Conservation (phyloP, 352 stramenopile genomes). For the Pilasporangium apinafurcum region DNA sequence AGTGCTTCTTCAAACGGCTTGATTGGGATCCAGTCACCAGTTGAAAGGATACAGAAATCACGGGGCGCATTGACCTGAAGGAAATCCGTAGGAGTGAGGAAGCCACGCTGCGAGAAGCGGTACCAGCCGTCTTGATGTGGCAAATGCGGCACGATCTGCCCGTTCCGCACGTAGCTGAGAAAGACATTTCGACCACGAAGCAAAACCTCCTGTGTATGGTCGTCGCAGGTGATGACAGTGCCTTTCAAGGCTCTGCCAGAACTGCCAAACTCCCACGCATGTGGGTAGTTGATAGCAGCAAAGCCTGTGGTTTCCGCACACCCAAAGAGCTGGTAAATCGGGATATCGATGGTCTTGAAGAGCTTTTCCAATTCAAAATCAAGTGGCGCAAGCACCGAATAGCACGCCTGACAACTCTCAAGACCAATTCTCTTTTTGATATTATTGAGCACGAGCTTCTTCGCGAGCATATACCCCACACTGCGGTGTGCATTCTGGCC, state of each 20-base stretch:
- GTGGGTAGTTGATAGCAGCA: slow-evolving; percentile 60
- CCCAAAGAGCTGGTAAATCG: slow-evolving; percentile 76
- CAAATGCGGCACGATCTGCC: slow-evolving; percentile 11
- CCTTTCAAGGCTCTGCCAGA: slow-evolving; percentile 46
- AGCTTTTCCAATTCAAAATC: slow-evolving; percentile 77
- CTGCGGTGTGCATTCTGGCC: slow-evolving; percentile 37
- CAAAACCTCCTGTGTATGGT: slow-evolving; percentile 55
- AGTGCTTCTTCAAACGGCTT: slow-evolving; percentile 56
- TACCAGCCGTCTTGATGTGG: slow-evolving; percentile 40
- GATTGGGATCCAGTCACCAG: slow-evolving; percentile 66
- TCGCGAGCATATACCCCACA: slow-evolving; percentile 74
- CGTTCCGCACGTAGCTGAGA: slow-evolving; percentile 45
- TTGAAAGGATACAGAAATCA: slow-evolving; percentile 69
- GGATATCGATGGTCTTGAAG: slow-evolving; percentile 80
- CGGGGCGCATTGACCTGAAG: slow-evolving; percentile 62
- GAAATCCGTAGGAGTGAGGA: slow-evolving; percentile 66
- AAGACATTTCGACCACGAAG: slow-evolving; percentile 69
- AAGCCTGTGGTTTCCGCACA: slow-evolving; percentile 65
- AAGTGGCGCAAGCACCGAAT: slow-evolving; percentile 66
- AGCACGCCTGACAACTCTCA: slow-evolving; percentile 67
- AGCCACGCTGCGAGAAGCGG: slow-evolving; percentile 41
- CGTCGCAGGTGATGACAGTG: slow-evolving; percentile 58
- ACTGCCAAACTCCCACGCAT: slow-evolving; percentile 70
- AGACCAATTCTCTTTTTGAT: slow-evolving; percentile 79
- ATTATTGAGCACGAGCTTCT: slow-evolving; percentile 68